Conservation (phyloP, 176 grass and related monocot genomes). For the Phoenix dactylifera region DNA sequence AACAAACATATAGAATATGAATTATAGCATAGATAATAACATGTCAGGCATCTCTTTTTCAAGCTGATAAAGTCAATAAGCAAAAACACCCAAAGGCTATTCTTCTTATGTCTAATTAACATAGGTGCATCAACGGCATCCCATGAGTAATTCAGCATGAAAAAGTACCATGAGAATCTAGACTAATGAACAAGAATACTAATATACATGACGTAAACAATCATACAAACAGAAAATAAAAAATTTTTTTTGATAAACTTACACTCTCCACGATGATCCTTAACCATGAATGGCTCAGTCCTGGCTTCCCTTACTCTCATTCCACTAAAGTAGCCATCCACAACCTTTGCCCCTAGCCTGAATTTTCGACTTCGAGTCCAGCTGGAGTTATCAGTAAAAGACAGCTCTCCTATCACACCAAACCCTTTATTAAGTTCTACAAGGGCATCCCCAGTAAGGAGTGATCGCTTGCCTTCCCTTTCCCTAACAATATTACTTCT, state of each 20-base stretch:
- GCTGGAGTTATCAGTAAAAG: conserved; percentile 95
- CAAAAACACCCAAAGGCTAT: no score
- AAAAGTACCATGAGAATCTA: no score
- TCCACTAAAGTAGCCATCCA: conserved; percentile 62
- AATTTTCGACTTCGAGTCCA: conserved; percentile 94
- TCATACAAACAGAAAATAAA: conserved; percentile 1
- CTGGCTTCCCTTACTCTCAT: conserved; percentile 72
- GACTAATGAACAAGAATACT: no score
- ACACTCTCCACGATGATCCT: conserved; percentile 98
- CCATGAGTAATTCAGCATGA: no score
- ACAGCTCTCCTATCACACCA: conserved; percentile 53
- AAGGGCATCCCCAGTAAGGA: conserved; percentile 70
- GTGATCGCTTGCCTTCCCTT: conserved; percentile 68
- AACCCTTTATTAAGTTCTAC: conserved; percentile 46
- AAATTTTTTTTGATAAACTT: conserved; percentile 41
- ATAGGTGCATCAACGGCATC: no score
- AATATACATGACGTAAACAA: neutral
- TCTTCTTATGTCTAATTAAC: no score
- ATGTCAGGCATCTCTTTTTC: no score
- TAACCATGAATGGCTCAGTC: conserved; percentile 77
- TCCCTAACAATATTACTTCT: conserved; percentile 80
- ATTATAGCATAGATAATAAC: no score
- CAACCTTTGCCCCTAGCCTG: conserved; percentile 72
- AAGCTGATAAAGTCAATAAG: no score
- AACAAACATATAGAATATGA: no score